Conservation (phyloP, 75 land plant species). For the Larix kaempferi region DNA sequence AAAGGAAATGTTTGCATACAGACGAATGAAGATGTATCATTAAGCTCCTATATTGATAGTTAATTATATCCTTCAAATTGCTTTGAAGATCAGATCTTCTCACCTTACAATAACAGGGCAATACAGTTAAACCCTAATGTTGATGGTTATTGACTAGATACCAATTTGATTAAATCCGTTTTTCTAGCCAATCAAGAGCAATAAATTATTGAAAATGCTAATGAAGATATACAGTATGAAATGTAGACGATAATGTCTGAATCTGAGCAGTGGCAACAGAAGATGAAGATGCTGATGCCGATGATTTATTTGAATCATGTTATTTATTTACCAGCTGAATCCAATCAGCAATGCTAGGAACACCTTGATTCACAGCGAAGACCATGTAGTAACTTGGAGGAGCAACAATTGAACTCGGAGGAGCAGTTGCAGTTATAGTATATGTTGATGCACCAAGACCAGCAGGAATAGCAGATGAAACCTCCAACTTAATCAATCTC, state of each 20-base stretch:
- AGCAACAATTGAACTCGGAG: conserved; percentile 50
- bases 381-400: conserved; percentile 90
- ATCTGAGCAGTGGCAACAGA: neutral
- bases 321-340: conserved; percentile 13
- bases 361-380: conserved; percentile 73
- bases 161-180: neutral
- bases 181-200: neutral
- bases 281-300: neutral
- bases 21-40: neutral
- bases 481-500: conserved; percentile 54
- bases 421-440: conserved; percentile 40
- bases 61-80: neutral
- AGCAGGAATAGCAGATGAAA: conserved; percentile 19
- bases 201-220: neutral
- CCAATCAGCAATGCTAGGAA: conserved; percentile 83
- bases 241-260: neutral
- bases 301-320: neutral
- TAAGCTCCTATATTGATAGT: neutral
- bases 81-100: neutral
- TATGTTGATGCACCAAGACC: conserved; percentile 30
- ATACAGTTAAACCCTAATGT: neutral
- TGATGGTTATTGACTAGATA: neutral
- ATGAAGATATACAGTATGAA: neutral
- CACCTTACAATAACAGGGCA: neutral
- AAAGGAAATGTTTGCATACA: neutral